Percentiles rank a stretch among this genome's conserved stretches.
Evolutionary conservation across 2,329 filamentous ascomycete species (phyloP).

Genomic region (Colletotrichum sojae): DNA sequence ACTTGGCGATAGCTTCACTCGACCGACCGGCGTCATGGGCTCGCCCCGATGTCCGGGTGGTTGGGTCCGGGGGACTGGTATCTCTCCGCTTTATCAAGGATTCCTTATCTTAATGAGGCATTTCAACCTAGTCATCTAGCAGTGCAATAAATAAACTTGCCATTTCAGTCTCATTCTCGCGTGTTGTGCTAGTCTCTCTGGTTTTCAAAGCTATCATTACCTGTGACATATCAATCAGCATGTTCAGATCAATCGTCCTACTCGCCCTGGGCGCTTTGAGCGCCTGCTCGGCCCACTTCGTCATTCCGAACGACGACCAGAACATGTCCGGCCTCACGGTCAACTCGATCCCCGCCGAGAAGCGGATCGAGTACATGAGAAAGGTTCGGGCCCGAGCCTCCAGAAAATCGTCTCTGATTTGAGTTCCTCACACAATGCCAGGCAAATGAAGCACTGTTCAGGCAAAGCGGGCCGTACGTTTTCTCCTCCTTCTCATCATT

Average conservation of each 20-base stretch:
- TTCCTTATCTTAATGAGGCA: conserved; percentile 6
- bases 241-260: not conserved
- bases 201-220: too few relatives aligned
- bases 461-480: conserved; percentile 33
- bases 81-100: not conserved
- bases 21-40: not conserved
- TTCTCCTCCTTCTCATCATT: too few relatives aligned
- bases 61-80: not conserved
- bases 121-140: not conserved
- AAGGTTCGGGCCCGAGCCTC: not conserved
- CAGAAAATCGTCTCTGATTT: rapidly evolving
- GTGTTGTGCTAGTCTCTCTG: too few relatives aligned
- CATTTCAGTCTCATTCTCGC: not conserved
- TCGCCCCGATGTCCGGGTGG: not conserved
- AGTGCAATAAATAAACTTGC: not conserved
- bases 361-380: conserved; percentile 32
- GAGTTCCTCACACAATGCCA: not conserved
- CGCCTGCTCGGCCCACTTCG: conserved; percentile 11
- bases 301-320: conserved; percentile 34
- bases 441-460: conserved; percentile 28
- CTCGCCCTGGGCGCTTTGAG: not conserved
- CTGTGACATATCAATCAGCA: not conserved
- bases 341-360: conserved; percentile 26
- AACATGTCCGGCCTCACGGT: conserved; percentile 33
- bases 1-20: not conserved